Conservation (phyloP, 306 rosid species). For the Canavalia ensiformis region DNA sequence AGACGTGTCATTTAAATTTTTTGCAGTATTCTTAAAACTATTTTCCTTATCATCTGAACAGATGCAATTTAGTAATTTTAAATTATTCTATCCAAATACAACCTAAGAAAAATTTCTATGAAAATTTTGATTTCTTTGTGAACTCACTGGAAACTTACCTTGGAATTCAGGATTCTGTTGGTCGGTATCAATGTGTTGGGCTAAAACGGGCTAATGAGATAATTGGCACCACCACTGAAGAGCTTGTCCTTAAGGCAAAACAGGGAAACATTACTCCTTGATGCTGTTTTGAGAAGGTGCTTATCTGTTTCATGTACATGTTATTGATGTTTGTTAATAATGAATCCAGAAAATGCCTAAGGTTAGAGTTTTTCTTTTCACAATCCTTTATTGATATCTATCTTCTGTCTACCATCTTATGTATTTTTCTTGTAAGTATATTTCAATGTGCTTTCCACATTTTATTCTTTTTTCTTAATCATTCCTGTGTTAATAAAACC, state of each 20-base stretch:
- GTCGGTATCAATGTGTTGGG: constrained; percentile 82
- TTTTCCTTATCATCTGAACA: too few species aligned
- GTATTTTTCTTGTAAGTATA: constrained; percentile 23
- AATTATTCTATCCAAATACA: too few species aligned
- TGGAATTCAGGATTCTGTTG: constrained; percentile 76
- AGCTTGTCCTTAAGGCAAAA: constrained; percentile 77
- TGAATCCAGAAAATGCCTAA: constrained; percentile 39
- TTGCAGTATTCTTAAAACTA: too few species aligned
- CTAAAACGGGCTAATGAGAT: constrained; percentile 92
- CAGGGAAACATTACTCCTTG: constrained; percentile 55
- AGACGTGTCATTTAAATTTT: too few species aligned
- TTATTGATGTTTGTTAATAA: constrained; percentile 30
- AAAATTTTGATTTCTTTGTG: constrained; percentile 35
- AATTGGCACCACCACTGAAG: constrained; percentile 95
- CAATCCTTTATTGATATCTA: constrained; percentile 27
- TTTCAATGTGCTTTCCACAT: constrained; percentile 8
- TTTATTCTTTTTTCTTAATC: not conserved
- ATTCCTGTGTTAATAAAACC: constrained; percentile 37
- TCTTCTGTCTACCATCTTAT: constrained; percentile 3
- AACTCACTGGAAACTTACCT: constrained; percentile 29
- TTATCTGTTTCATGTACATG: constrained; percentile 38
- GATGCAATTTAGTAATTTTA: too few species aligned
- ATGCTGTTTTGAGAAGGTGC: constrained; percentile 43
- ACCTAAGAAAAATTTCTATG: not conserved
- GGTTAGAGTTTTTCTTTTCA: constrained; percentile 11